These are phyloP conservation scores for Scleromitrula shiraiana DNA, from an alignment of 2,329 filamentous ascomycete species.

Conservation along the genomic window DNA sequence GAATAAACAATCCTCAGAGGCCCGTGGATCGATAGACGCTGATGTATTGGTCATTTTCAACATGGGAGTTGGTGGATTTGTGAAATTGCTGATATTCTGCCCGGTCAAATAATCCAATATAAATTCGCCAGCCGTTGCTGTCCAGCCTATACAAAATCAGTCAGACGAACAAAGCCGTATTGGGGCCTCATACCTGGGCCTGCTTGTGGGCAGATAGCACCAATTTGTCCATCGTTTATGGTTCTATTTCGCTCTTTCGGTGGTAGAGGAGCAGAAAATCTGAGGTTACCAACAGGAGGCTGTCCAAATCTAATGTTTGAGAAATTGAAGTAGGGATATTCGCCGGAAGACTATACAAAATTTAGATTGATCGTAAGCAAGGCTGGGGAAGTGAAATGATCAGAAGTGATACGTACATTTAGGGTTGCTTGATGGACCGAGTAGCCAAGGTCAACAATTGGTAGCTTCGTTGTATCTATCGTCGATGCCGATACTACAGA, in stretches of 20 bases:
- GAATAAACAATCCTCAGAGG: background rate
- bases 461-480: background rate
- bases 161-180: background rate
- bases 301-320: slow-evolving; percentile 37
- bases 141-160: background rate
- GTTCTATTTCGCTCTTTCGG: slow-evolving; percentile 19
- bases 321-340: slow-evolving; percentile 31
- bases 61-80: background rate
- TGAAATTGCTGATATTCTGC: background rate
- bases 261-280: slow-evolving; percentile 35
- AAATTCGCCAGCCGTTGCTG: no score
- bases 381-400: background rate
- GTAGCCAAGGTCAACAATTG: slow-evolving; percentile 27
- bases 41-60: background rate
- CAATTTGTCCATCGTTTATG: slow-evolving; percentile 21
- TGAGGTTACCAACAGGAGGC: slow-evolving; percentile 34
- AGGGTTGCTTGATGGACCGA: slow-evolving; percentile 23
- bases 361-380: background rate
- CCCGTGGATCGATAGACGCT: background rate
- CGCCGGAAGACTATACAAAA: slow-evolving; percentile 21
- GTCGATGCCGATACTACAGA: background rate
- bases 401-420: slow-evolving; percentile 15
- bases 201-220: slow-evolving; percentile 14
- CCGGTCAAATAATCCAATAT: background rate
- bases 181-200: background rate